Evolutionary conservation across 495 filamentous ascomycete genomes (phyloP).

Genomic region (Choiromyces venosus): DNA sequence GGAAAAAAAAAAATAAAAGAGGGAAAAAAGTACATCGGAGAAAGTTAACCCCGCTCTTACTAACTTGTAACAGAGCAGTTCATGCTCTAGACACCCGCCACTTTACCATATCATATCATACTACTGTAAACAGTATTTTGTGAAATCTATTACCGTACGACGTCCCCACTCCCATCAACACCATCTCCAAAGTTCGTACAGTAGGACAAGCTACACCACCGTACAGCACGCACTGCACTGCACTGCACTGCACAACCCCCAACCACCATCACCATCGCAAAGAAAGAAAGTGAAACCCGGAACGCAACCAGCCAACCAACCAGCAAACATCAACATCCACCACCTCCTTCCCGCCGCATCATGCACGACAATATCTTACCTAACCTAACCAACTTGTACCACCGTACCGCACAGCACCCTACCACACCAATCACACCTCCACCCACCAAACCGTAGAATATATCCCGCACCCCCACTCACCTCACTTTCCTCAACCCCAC

Average conservation of each 20-base stretch:
- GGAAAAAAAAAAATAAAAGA: neutral
- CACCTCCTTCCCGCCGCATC: neutral
- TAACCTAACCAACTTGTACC: neutral
- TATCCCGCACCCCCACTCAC: neutral
- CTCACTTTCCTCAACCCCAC: neutral
- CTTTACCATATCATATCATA: too few relatives aligned
- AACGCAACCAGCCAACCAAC: neutral
- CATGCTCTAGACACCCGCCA: neutral
- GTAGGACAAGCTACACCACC: neutral
- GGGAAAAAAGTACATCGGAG: neutral
- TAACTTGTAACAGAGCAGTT: neutral
- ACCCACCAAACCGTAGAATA: neutral
- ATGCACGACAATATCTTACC: neutral
- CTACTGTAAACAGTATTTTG: neutral
- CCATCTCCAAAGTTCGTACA: neutral
- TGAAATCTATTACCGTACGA: neutral
- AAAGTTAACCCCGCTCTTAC: neutral
- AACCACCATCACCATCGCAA: neutral
- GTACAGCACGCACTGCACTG: too few relatives aligned
- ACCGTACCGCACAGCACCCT: too few relatives aligned
- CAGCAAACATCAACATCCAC: too few relatives aligned
- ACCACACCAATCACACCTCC: too few relatives aligned
- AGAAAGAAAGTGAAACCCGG: neutral
- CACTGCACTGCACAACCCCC: too few relatives aligned
- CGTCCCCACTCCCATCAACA: too few relatives aligned